Conservation (phyloP, 169 alveolate genomes). For the Eimeria sp. region DNA sequence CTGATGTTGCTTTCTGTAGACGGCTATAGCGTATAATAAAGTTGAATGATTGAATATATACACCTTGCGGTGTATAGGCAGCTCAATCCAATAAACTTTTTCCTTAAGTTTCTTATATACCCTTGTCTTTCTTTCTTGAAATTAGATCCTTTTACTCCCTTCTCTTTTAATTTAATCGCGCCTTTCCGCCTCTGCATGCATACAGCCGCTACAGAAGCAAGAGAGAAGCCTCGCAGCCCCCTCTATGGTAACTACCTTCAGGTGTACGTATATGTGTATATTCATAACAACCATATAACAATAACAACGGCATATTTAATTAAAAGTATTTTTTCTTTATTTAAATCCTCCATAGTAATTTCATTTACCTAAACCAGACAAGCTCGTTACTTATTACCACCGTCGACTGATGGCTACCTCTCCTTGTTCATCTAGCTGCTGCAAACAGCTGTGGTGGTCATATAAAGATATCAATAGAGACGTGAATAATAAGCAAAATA, state of each 20-base stretch:
- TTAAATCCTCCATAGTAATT: neutral
- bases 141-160: neutral
- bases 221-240: constrained; percentile 22
- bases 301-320: neutral
- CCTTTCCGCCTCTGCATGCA: neutral
- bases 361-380: neutral
- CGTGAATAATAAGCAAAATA: too few species aligned
- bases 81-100: neutral
- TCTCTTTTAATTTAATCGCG: neutral
- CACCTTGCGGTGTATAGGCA: neutral
- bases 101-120: neutral
- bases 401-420: too few species aligned
- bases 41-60: neutral
- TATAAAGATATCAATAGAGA: too few species aligned
- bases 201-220: constrained; percentile 12
- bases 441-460: too few species aligned
- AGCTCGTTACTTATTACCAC: neutral
- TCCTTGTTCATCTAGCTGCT: too few species aligned
- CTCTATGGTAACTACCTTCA: too few species aligned
- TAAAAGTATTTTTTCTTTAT: too few species aligned
- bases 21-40: constrained; percentile 18
- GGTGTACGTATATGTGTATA: neutral
- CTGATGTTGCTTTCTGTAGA: neutral
- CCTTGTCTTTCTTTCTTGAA: neutral
- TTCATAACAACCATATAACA: neutral